phyloP scores from a whole-genome alignment of 1,139 yeast genomes.

The Diutina rugosa region DNA sequence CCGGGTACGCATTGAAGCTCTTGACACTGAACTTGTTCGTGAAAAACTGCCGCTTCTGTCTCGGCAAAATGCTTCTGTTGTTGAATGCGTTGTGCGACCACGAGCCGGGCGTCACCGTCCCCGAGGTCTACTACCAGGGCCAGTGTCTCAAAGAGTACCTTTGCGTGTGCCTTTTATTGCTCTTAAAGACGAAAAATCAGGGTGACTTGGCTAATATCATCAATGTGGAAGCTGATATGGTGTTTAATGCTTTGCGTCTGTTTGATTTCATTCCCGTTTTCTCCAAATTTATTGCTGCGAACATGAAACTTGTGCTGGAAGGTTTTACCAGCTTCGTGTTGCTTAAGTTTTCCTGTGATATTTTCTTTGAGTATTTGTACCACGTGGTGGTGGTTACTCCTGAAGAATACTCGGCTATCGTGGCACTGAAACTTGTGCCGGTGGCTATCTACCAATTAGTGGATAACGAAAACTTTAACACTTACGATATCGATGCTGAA shows the following conservation, averaged over 20 bases:
- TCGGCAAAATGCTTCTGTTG: slow-evolving; percentile 28
- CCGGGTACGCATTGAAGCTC: slow-evolving; percentile 22
- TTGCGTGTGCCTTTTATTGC: slow-evolving; percentile 20
- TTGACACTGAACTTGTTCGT: slow-evolving; percentile 27
- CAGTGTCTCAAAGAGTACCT: slow-evolving; percentile 19
- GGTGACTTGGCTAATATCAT: slow-evolving; percentile 3
- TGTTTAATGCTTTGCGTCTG: slow-evolving; percentile 20
- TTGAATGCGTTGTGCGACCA: slow-evolving; percentile 16
- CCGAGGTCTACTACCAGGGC: slow-evolving; percentile 11
- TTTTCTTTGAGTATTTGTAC: slow-evolving; percentile 30
- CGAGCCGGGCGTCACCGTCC: slow-evolving; percentile 6
- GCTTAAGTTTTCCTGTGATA: slow-evolving; percentile 28
- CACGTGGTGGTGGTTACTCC: slow-evolving; percentile 22
- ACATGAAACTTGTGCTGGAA: slow-evolving; percentile 12
- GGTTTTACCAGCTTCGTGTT: slow-evolving; percentile 18
- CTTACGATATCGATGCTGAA: slow-evolving; percentile 21
- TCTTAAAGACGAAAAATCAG: slow-evolving; percentile 19
- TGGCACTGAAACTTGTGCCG: slow-evolving; percentile 17
- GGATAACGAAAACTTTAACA: slow-evolving; percentile 31
- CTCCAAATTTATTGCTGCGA: slow-evolving; percentile 21
- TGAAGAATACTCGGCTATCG: slow-evolving; percentile 19
- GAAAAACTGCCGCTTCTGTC: slow-evolving; percentile 23
- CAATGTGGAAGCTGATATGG: slow-evolving; percentile 9
- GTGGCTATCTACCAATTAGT: slow-evolving; percentile 40
- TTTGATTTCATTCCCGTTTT: slow-evolving; percentile 35